Evolutionary conservation across 371 early-diverging fungal genomes (phyloP), one percentile per base, ranked within the genome.

Genomic region (Parasitella parasitica): DNA sequence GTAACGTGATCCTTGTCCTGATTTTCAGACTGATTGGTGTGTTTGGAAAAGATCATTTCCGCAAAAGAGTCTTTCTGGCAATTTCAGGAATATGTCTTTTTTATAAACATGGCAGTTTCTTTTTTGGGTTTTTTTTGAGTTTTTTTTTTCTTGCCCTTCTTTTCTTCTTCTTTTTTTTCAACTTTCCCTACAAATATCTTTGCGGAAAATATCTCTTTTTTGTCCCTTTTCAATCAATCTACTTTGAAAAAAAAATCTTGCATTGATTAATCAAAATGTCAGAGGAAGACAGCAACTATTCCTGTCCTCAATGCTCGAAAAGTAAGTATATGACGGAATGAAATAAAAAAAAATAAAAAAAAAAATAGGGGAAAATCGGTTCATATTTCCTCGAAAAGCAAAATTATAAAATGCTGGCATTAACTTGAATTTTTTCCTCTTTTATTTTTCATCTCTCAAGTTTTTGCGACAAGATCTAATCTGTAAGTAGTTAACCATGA

Each of bases 401-500:
- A n/a, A n/a, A n/a, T 38, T 46, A 50, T 28, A 50, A 50, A 50
- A 50, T 28, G 50, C 8, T 28, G 28, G 27, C 16, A n/a, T 30
- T 28, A 16, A 50, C 50, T 27, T 48, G 46, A 24, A 24, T 39
- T 22, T 55, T 57, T 58, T 18, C 54, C 43, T 41, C 48, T 38
- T 54, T 48, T 28, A 24, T 59, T 12, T 36, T 51, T 50, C 18
- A 24, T 13, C 11, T 13, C 24, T 46, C 24, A 24, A 78, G 78
- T 78, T 20, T 81, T 81, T 62, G 78, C 81, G 48, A 81, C 77
- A 34, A 70, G 78, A 52, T 81, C 81, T 50, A 78, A 78, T 58
- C 53, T 78, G 78, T 76, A 76, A 66, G 54, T 54, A 24, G 34
- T 30, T 27, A 34, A 49, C 27, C 6, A 26, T 24, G 13, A 51